Base-by-base conservation (phyloP, 1,284 basidiomycete species). In the Apiotrichum gracile region DNA sequence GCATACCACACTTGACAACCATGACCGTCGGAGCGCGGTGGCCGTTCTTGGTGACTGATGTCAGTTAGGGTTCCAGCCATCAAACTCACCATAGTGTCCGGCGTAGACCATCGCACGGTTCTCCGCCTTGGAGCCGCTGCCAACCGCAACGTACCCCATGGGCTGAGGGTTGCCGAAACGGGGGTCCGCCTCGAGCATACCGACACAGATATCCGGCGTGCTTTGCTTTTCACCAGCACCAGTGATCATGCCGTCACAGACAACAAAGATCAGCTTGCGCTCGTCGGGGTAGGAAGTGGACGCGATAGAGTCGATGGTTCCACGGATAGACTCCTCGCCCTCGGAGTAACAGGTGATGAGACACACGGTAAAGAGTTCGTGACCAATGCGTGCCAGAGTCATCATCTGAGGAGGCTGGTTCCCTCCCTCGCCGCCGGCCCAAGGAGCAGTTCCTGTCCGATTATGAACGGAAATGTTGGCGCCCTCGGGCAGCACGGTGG, bases 221-320 rank as follows among this genome's bases (percentile, higher is more conserved):
- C 88, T 92, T 67, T 81, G 81, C 73, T 91, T 89, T 78, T 98
- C 94, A 49, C 96, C 96, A 4, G 86, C 86, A 46, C 96, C 96
- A 0, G 94, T 98, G 61, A 99, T 92, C 91, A 99, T 97, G 6
- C 96, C 96, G 73, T 99, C 96, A 34, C 93, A 94, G 9, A 99
- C 86, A 52, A 99, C 80, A 71, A 97, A 96, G 38, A 99, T 76
- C 21, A 99, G 79, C 73, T 98, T 98, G 52, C 93, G 81, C 35
- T 82, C 79, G 74, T 97, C 93, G 9, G 91, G 89, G 74, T 97
- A 99, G 5, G 83, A 86, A 1, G 93, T 97, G 39, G 77, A 77
- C 0, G 91, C 89, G 54, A 99, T 91, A 7, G 91, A 89, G 71
- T 97, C 92, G 53, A 97, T 81, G 0, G 96, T 99, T 3, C 86